Percentiles rank a stretch among this genome's conserved stretches.
Conservation (phyloP, 2,329 filamentous ascomycete genomes). For the Fusarium pseudograminearum region DNA sequence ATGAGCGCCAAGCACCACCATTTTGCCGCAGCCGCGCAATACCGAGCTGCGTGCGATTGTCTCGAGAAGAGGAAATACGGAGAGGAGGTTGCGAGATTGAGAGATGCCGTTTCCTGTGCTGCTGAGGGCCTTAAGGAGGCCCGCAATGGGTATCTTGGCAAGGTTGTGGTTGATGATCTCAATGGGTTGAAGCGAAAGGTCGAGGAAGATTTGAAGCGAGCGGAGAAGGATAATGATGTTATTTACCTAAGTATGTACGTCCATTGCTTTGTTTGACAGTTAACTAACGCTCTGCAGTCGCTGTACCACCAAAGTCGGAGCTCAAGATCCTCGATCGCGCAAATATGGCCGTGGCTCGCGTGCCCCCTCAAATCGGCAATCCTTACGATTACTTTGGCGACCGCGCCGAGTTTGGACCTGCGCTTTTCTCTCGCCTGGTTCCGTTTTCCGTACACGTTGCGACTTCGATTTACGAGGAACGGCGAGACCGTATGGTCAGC, state of each 20-base stretch:
- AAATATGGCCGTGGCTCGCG: constrained; percentile 84
- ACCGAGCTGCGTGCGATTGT: constrained; percentile 88
- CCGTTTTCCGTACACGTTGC: constrained; percentile 96
- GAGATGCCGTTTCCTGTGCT: constrained; percentile 84
- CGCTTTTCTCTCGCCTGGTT: constrained; percentile 90
- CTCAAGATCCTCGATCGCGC: constrained; percentile 87
- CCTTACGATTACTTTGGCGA: constrained; percentile 85
- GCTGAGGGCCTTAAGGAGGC: constrained; percentile 88
- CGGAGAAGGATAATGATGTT: constrained; percentile 95
- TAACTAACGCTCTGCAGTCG: constrained; percentile 61
- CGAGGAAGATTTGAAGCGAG: constrained; percentile 87
- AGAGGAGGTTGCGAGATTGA: constrained; percentile 89
- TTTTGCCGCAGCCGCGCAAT: constrained; percentile 95
- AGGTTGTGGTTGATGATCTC: constrained; percentile 83
- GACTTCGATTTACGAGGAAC: constrained; percentile 93
- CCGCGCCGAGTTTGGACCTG: constrained; percentile 81
- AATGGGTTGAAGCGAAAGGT: constrained; percentile 85
- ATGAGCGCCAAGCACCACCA: constrained; percentile 97
- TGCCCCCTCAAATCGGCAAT: constrained; percentile 84
- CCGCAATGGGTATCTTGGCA: constrained; percentile 79
- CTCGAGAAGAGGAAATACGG: constrained; percentile 95
- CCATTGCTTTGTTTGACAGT: accelerated
- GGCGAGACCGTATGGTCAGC: constrained; percentile 89
- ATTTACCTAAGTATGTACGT: constrained; percentile 80
- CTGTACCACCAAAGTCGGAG: constrained; percentile 89